Base-by-base conservation (phyloP, 106 monocot species). In the Cymbidium sinense region DNA sequence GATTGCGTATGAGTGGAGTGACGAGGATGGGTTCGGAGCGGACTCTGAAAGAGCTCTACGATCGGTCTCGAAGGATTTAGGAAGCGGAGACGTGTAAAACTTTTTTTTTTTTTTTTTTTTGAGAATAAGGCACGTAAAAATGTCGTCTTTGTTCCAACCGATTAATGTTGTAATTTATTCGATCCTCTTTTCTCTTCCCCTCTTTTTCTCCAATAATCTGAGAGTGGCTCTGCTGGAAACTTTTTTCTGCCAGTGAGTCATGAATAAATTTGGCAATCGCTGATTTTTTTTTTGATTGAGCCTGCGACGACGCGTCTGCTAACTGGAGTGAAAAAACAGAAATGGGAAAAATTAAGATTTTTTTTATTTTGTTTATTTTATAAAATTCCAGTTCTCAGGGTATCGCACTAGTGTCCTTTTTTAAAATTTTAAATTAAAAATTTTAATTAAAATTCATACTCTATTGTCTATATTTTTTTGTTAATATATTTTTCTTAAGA, bases 41-140 rank as follows among this genome's bases (percentile, higher is more conserved):
- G 43, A 17, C 75, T 21, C 75, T 75, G 44, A 75, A 75, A 27
- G 27, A 75, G 23, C 44, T 75, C 44, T 75, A 75, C 75, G 44
- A 47, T 75, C 27, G n/a, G 21, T 47, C 44, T 27, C 28, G 19
- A 5, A 75, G 27, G 75, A 75, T 47, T 27, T 9, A 27, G 44
- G 75, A 75, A 25, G 36, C 75, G 47, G 28, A 75, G 75, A 47
- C 75, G 39, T 29, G 36, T 47, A 47, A 50, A 75, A 27, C 58
- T n/a, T n/a, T n/a, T n/a, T n/a, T n/a, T n/a, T n/a, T n/a, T n/a
- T n/a, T n/a, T n/a, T n/a, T 58, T 37, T 13, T 47, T 47, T 47
- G 13, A 13, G 47, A 47, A 13, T 13, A 47, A 47, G 47, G 47
- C 47, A 12, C 13, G 15, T 47, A 1, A 47, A 47, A 12, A 47